Evolutionary conservation across 139 green algal species (phyloP).

Genomic region (Chlorella ohadii): DNA sequence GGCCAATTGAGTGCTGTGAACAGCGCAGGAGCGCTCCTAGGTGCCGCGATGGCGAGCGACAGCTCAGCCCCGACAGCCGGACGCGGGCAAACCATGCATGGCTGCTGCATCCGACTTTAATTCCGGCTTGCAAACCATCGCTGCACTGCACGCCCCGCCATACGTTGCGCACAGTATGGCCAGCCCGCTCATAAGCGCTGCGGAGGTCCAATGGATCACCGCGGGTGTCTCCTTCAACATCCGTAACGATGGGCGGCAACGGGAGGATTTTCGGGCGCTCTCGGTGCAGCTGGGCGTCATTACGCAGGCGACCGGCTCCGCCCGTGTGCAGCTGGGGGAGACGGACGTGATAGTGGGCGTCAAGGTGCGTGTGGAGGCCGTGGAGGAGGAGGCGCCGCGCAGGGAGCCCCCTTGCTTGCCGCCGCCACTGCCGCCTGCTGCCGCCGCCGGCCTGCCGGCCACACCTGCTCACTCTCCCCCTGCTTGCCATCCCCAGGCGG

Average conservation of each 20-base stretch:
- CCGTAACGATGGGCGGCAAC: conserved; percentile 70
- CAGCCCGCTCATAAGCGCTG: conserved; percentile 1
- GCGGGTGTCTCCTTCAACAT: conserved; percentile 38
- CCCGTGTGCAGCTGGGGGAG: conserved; percentile 69
- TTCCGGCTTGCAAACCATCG: background rate
- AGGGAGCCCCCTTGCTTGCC: background rate
- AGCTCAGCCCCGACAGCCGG: too few species aligned
- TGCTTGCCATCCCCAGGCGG: conserved; percentile 49
- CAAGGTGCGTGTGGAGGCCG: conserved; percentile 65
- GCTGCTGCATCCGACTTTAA: too few species aligned
- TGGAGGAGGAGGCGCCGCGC: too few species aligned
- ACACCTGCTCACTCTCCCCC: background rate
- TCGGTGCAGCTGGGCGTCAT: conserved; percentile 73
- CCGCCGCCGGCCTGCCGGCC: background rate
- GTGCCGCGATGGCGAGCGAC: too few species aligned
- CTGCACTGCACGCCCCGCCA: background rate
- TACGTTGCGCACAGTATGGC: background rate
- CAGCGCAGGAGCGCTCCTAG: too few species aligned
- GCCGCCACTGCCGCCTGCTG: background rate
- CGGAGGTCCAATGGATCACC: conserved; percentile 37
- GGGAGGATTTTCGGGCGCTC: conserved; percentile 57
- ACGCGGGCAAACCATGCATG: too few species aligned
- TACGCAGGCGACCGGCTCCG: conserved; percentile 81
- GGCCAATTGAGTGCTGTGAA: too few species aligned
- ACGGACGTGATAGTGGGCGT: conserved; percentile 88